Evolutionary conservation across 371 early-diverging fungal genomes (phyloP).

Genomic region (Amoeboradix gromovi): DNA sequence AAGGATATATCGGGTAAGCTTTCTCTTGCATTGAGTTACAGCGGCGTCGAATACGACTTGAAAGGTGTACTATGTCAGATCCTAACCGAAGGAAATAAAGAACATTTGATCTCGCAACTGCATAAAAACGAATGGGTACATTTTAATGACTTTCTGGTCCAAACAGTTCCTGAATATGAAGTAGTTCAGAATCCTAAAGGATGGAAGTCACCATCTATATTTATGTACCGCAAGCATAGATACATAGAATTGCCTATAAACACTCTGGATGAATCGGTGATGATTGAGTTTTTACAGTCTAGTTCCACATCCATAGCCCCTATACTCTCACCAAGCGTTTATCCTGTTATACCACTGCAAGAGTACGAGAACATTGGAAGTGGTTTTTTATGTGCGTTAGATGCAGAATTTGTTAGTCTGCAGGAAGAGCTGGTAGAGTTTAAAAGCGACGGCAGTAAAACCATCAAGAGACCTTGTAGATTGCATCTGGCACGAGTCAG

Average conservation of each 20-base stretch:
- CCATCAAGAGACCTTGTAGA: conserved; percentile 42
- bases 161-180: conserved; percentile 31
- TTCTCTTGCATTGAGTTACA: too few relatives aligned
- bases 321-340: conserved; percentile 28
- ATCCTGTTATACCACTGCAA: conserved; percentile 17
- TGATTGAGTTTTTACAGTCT: neutral
- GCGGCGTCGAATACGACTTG: too few relatives aligned
- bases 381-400: conserved; percentile 46
- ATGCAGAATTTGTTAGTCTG: conserved; percentile 74
- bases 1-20: too few relatives aligned
- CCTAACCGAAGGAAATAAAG: too few relatives aligned
- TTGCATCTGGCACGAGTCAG: conserved; percentile 60
- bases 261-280: neutral
- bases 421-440: conserved; percentile 51
- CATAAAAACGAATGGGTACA: conserved; percentile 52
- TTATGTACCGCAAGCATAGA: neutral
- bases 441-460: conserved; percentile 58
- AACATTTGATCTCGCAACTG: too few relatives aligned
- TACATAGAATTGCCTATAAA: neutral
- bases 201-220: conserved; percentile 33
- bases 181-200: conserved; percentile 28
- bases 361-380: conserved; percentile 11
- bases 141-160: conserved; percentile 77
- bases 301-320: conserved; percentile 19
- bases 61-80: too few relatives aligned